phyloP scores from a whole-genome alignment of 139 green algal species.

The Chlorella vulgaris region DNA sequence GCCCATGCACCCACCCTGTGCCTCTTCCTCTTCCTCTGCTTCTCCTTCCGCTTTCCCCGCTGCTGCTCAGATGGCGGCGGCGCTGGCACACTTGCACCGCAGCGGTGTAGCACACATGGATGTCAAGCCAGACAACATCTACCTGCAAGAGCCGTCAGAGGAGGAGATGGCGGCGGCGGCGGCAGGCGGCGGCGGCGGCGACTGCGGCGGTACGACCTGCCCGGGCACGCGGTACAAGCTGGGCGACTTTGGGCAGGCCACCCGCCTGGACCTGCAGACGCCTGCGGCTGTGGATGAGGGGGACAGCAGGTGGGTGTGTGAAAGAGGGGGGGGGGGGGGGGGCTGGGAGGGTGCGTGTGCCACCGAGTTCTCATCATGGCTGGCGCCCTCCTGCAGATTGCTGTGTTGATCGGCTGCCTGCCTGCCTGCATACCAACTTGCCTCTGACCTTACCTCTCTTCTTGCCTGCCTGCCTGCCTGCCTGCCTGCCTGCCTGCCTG shows the following conservation, averaged over 20 bases:
- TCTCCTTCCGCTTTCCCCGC: neutral
- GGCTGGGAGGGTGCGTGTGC: too few species aligned
- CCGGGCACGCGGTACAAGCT: constrained; percentile 74
- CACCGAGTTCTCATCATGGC: too few species aligned
- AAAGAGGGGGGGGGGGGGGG: neutral
- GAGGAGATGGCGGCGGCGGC: neutral
- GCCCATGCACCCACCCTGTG: neutral
- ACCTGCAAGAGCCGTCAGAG: constrained; percentile 12
- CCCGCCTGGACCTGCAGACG: constrained; percentile 28
- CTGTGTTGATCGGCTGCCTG: too few species aligned
- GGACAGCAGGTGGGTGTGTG: constrained; percentile 65
- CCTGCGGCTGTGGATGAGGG: constrained; percentile 62
- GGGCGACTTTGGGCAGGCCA: constrained; percentile 91
- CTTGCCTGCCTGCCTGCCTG: too few species aligned
- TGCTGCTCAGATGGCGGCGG: constrained; percentile 60
- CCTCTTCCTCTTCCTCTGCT: neutral
- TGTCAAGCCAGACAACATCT: constrained; percentile 97
- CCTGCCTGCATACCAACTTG: too few species aligned
- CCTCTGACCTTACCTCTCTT: too few species aligned
- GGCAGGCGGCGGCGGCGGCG: neutral
- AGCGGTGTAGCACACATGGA: constrained; percentile 90
- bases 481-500: too few species aligned
- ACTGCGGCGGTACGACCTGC: neutral
- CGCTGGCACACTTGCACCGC: constrained; percentile 83
- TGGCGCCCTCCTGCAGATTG: too few species aligned